Conservation (phyloP, 179 eudicot species). For the Vitellaria paradoxa region DNA sequence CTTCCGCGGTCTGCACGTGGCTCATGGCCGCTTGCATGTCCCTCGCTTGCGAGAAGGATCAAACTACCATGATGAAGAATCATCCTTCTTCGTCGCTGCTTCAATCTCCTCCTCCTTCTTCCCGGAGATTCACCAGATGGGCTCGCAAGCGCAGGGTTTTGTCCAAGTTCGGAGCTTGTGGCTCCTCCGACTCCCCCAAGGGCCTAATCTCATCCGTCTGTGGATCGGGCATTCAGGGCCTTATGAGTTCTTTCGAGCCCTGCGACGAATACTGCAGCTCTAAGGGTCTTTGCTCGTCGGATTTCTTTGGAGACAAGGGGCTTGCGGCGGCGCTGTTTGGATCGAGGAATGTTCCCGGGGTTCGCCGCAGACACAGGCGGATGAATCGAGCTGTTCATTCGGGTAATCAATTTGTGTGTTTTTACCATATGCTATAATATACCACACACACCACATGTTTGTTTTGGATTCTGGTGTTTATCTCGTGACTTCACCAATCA, state of each 20-base stretch:
- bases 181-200: neutral
- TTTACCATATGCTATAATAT: too few relatives aligned
- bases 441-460: too few relatives aligned
- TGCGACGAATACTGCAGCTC: conserved; percentile 41
- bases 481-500: too few relatives aligned
- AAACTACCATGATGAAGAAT: too few relatives aligned
- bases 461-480: too few relatives aligned
- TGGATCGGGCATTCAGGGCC: conserved; percentile 40
- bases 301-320: conserved; percentile 14
- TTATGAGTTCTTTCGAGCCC: conserved; percentile 45
- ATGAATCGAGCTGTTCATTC: conserved; percentile 37
- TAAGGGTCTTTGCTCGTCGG: conserved; percentile 16
- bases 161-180: conserved; percentile 25
- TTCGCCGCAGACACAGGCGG: conserved; percentile 35
- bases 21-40: conserved; percentile 67
- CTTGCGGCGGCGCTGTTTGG: conserved; percentile 22
- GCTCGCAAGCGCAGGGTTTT: conserved; percentile 23
- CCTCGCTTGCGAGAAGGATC: conserved; percentile 24
- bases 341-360: conserved; percentile 20
- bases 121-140: conserved; percentile 13
- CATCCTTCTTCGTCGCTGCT: conserved; percentile 3
- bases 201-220: conserved; percentile 23
- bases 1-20: conserved; percentile 48
- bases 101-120: neutral
- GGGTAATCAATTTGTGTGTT: conserved; percentile 24